Percentiles rank a stretch among this genome's conserved stretches.
Evolutionary conservation across 768 basidiomycete genomes (phyloP).

Genomic region (Mycena vulgaris): DNA sequence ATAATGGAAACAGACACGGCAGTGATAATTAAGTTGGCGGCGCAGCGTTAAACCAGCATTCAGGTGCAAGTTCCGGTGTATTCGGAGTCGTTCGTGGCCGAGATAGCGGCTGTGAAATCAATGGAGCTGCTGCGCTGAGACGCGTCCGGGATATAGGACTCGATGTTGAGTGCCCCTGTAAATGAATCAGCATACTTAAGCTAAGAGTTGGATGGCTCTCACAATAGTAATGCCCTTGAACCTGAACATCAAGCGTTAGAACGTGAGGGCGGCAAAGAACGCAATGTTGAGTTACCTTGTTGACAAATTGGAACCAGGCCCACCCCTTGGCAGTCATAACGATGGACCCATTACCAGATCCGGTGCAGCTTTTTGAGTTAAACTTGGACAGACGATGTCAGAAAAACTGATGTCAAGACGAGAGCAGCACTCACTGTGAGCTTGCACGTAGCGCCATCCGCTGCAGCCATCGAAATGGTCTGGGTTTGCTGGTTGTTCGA

Average conservation of each 20-base stretch:
- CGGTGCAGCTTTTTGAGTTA: constrained; percentile 24
- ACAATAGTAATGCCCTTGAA: constrained; percentile 28
- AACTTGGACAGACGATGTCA: constrained; percentile 13
- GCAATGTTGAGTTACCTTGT: not conserved
- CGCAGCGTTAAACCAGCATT: not conserved
- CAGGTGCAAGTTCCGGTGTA: constrained; percentile 25
- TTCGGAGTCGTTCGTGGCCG: constrained; percentile 24
- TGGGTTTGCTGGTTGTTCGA: constrained; percentile 27
- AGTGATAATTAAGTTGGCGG: too few species aligned
- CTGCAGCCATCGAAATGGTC: constrained; percentile 23
- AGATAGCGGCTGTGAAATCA: constrained; percentile 27
- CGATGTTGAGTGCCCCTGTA: constrained; percentile 31
- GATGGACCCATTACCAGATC: constrained; percentile 16
- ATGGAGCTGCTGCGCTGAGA: constrained; percentile 27
- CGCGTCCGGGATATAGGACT: constrained; percentile 2
- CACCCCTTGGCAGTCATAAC: constrained; percentile 21
- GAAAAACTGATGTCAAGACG: not conserved
- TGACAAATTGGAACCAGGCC: constrained; percentile 29
- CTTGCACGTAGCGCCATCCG: constrained; percentile 25
- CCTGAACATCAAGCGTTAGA: not conserved
- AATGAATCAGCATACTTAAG: not conserved
- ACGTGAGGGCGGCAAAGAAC: not conserved
- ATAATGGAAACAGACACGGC: too few species aligned
- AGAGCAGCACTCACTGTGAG: constrained; percentile 4
- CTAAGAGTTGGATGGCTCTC: not conserved